Conservation (phyloP, 1,284 basidiomycete species). For the Xerocomus amazonicus region DNA sequence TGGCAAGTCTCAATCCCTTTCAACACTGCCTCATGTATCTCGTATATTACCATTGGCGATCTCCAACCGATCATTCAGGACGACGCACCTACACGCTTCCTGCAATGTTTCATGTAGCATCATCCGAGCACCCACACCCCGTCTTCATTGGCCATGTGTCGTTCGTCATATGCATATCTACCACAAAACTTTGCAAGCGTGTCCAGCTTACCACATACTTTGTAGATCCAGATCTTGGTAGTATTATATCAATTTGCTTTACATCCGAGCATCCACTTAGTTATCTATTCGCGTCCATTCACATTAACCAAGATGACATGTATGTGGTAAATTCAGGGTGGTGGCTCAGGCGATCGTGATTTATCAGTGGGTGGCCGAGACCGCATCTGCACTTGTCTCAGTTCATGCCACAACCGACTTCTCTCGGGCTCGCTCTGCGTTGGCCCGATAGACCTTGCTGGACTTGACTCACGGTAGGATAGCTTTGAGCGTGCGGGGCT, state of each 20-base stretch:
- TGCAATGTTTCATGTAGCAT: slow-evolving; percentile 25
- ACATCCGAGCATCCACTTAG: slow-evolving; percentile 27
- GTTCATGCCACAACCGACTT: slow-evolving; percentile 56
- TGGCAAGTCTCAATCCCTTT: slow-evolving; percentile 16
- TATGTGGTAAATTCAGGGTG: slow-evolving; percentile 32
- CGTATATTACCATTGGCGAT: slow-evolving; percentile 13
- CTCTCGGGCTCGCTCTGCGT: slow-evolving; percentile 36
- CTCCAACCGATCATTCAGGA: slow-evolving; percentile 18
- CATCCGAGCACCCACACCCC: slow-evolving; percentile 2
- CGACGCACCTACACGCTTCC: slow-evolving; percentile 21
- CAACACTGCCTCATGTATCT: slow-evolving; percentile 24
- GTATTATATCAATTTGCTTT: slow-evolving; percentile 3
- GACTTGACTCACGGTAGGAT: slow-evolving; percentile 32
- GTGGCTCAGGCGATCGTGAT: slow-evolving; percentile 36
- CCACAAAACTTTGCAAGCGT: slow-evolving; percentile 10
- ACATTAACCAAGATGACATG: slow-evolving; percentile 14
- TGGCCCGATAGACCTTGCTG: slow-evolving; percentile 25
- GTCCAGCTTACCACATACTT: slow-evolving; percentile 13
- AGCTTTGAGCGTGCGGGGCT: slow-evolving; percentile 31
- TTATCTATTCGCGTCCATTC: slow-evolving; percentile 25
- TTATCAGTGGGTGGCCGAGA: slow-evolving; percentile 43
- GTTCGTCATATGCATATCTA: slow-evolving; percentile 1
- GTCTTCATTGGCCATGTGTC: slow-evolving; percentile 12
- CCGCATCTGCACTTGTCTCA: slow-evolving; percentile 50
- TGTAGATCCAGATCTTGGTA: slow-evolving; percentile 19